A percentile compares a stretch with the other conserved stretches of the same genome.
These are phyloP conservation scores for Sphaerulina musiva DNA, from an alignment of 2,329 filamentous ascomycete species.

Conservation along the genomic window DNA sequence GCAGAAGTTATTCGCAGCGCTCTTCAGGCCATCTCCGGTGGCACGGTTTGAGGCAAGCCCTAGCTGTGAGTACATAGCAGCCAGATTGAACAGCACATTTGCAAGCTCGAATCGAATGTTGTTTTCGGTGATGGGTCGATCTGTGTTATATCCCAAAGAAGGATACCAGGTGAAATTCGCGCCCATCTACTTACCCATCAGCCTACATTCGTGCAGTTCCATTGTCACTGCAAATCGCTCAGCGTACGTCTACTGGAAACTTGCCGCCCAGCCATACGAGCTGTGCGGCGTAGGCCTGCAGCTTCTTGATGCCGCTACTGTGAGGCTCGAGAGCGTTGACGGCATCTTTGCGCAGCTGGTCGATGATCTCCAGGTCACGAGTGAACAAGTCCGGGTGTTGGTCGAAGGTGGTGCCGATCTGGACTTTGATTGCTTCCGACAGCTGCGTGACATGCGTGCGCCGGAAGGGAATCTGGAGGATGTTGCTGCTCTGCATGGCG, in stretches of 20 bases:
- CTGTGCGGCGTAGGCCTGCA: conserved; percentile 89
- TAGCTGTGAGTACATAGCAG: conserved; percentile 86
- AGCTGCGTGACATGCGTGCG: conserved; percentile 73
- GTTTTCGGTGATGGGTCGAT: conserved; percentile 43
- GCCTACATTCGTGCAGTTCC: conserved; percentile 6
- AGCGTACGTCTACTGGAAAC: conserved; percentile 81
- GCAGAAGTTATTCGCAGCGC: conserved; percentile 84
- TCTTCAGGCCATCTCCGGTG: conserved; percentile 75
- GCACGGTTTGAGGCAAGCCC: conserved; percentile 72
- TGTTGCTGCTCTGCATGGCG: conserved; percentile 43
- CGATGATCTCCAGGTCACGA: conserved; percentile 79
- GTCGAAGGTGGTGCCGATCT: conserved; percentile 97
- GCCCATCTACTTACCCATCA: conserved; percentile 57
- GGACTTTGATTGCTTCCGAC: conserved; percentile 77
- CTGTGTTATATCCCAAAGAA: conserved; percentile 64
- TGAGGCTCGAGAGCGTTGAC: conserved; percentile 85
- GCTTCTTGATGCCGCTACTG: conserved; percentile 73
- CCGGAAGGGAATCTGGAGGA: conserved; percentile 79
- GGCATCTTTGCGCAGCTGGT: conserved; percentile 76
- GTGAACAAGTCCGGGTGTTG: conserved; percentile 97
- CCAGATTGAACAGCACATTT: conserved; percentile 89
- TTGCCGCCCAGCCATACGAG: conserved; percentile 89
- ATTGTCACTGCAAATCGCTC: not conserved
- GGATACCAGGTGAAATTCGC: conserved; percentile 97
- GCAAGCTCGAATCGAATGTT: conserved; percentile 76